Percentiles rank a stretch among this genome's conserved stretches.
Conservation (phyloP, 441 rosid species). For the Erodium moschatum region DNA sequence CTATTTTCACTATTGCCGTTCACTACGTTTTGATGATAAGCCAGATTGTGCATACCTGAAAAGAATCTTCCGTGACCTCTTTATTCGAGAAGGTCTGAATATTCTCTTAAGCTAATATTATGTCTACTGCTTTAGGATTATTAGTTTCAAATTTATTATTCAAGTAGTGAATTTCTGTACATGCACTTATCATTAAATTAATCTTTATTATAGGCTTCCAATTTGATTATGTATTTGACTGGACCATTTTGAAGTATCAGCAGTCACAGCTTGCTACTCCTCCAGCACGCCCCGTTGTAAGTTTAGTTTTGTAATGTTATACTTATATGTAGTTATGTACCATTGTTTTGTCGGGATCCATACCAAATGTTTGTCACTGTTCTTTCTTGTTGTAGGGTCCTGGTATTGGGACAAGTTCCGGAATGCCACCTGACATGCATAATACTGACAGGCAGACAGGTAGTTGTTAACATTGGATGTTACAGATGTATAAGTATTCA, state of each 20-base stretch:
- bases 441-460: slow-evolving; percentile 71
- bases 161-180: not conserved
- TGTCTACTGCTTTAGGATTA: not conserved
- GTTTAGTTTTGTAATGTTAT: slow-evolving; percentile 7
- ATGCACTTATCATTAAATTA: not conserved
- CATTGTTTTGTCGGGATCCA: not conserved
- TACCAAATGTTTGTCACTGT: not conserved
- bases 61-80: slow-evolving; percentile 87
- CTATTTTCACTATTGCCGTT: slow-evolving; percentile 89
- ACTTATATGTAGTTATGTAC: no score
- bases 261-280: slow-evolving; percentile 79
- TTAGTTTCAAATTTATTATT: slow-evolving; percentile 11
- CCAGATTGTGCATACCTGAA: slow-evolving; percentile 92
- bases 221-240: slow-evolving; percentile 78
- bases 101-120: slow-evolving; percentile 9
- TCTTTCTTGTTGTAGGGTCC: slow-evolving; percentile 36
- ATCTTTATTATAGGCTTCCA: slow-evolving; percentile 59
- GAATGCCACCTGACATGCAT: slow-evolving; percentile 58
- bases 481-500: slow-evolving; percentile 1
- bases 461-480: slow-evolving; percentile 16
- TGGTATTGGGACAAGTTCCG: slow-evolving; percentile 81
- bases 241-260: slow-evolving; percentile 67
- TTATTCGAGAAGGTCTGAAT: slow-evolving; percentile 84
- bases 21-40: slow-evolving; percentile 86
- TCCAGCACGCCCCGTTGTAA: slow-evolving; percentile 54